These are phyloP conservation scores for Candida piceae DNA, from an alignment of 805 yeast genomes.

Conservation along the genomic window DNA sequence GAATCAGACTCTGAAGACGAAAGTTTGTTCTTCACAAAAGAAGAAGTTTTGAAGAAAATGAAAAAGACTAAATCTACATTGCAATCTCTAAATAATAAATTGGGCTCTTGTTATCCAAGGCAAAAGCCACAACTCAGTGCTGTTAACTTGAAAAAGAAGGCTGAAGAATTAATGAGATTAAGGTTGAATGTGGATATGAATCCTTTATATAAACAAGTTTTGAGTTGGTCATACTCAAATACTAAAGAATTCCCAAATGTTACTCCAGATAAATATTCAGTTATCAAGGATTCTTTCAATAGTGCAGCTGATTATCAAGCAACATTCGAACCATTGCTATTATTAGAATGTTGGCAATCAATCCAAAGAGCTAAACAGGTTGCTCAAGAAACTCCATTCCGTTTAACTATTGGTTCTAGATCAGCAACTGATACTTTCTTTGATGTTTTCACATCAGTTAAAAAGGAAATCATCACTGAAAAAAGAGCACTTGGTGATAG, in stretches of 20 bases:
- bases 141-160: conserved; percentile 43
- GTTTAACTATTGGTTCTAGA: conserved; percentile 69
- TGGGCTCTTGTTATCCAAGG: conserved; percentile 5
- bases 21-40: conserved; percentile 36
- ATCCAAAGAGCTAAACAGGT: conserved; percentile 68
- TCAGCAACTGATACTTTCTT: conserved; percentile 80
- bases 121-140: conserved; percentile 22
- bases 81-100: conserved; percentile 25
- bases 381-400: conserved; percentile 55
- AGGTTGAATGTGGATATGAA: conserved; percentile 74
- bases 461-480: conserved; percentile 45
- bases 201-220: conserved; percentile 63
- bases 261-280: conserved; percentile 33
- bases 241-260: conserved; percentile 56
- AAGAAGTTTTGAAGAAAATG: conserved; percentile 28
- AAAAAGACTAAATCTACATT: conserved; percentile 21
- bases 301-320: conserved; percentile 61
- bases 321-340: conserved; percentile 71
- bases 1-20: conserved; percentile 34
- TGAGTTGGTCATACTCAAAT: conserved; percentile 72
- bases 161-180: conserved; percentile 72
- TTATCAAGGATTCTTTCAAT: conserved; percentile 52
- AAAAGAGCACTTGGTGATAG: conserved; percentile 58
- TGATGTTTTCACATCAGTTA: conserved; percentile 75
- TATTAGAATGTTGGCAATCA: conserved; percentile 93